Base-by-base conservation (phyloP, 441 rosid genomes). In the Populus hybrid region DNA sequence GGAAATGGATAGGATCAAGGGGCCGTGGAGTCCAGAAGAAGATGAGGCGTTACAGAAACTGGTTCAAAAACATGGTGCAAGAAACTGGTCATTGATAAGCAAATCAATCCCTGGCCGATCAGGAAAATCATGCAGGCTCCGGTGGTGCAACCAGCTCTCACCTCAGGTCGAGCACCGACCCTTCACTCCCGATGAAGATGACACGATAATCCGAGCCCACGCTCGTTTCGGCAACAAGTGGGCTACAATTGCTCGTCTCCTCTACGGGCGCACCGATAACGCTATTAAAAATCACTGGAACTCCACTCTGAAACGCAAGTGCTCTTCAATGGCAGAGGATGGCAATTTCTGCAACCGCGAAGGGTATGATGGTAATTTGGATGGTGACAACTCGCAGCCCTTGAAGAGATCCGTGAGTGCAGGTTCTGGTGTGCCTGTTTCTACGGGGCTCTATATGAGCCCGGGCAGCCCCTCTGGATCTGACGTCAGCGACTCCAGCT, bases 121-220 rank as follows among this genome's bases (percentile, higher is more conserved):
- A 12, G 97, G 93, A 0, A 92, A 92, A 70, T 90, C 94, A 0
- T 92, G 93, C 83, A 87, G 97, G 24, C 85, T 92, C 18, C 91
- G 93, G 7, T 92, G 97, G 94, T 92, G 97, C 72, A 92, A 92
- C 83, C 94, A 92, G 88, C 92, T 91, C 59, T 92, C 93, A 0
- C 95, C 97, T 5, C 88, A 85, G 83, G 97, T 92, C 12, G 91
- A 91, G 81, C 97, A 91, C 84, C 82, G 94, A 4, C 88, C 94
- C 6, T 91, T 92, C 78, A 66, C 88, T 1, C 79, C 88, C 0
- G 93, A 92, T 70, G 95, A 92, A 80, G 94, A 92, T 59, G 92
- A 89, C 1, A 86, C 87, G 40, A 92, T 92, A 23, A 79, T 91
- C 68, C 77, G 85, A 21, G 94, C 95, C 16, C 92, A 92, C 76